Conservation (phyloP, 2,329 filamentous ascomycete species). For the Coniochaeta prunicola region DNA sequence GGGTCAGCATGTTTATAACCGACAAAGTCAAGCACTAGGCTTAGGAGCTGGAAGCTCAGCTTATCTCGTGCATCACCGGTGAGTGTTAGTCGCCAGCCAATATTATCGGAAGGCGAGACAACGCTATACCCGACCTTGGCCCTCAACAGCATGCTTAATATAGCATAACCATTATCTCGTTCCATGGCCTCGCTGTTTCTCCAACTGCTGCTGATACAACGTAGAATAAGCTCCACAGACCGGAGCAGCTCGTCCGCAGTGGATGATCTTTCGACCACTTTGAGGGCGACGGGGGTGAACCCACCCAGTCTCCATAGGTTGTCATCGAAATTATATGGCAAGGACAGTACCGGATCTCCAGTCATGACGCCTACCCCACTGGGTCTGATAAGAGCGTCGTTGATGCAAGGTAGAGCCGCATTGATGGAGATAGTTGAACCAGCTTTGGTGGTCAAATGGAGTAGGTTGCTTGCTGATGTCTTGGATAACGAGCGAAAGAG, state of each 20-base stretch:
- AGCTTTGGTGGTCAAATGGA: conserved; percentile 62
- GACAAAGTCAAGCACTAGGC: conserved; percentile 74
- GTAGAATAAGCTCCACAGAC: conserved; percentile 76
- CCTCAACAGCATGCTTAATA: conserved; percentile 74
- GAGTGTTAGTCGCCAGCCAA: conserved; percentile 35
- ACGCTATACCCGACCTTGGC: conserved; percentile 63
- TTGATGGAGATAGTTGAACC: conserved; percentile 81
- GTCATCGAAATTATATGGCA: conserved; percentile 83
- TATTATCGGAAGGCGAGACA: conserved; percentile 26
- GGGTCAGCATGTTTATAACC: conserved; percentile 78
- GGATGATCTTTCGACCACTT: conserved; percentile 71
- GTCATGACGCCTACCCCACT: conserved; percentile 78
- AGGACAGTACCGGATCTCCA: conserved; percentile 72
- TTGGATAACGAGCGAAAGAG: conserved; percentile 71
- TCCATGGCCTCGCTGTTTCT: conserved; percentile 98
- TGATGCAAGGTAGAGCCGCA: conserved; percentile 76
- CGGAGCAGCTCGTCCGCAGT: conserved; percentile 65
- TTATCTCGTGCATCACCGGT: conserved; percentile 46
- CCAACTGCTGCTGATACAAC: conserved; percentile 86
- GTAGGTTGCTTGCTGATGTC: conserved; percentile 59
- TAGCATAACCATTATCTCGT: conserved; percentile 85
- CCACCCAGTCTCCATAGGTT: conserved; percentile 90
- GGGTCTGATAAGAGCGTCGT: conserved; percentile 75
- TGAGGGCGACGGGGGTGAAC: conserved; percentile 77
- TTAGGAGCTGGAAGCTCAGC: conserved; percentile 59